Percentiles rank a stretch among this genome's conserved stretches.
These are phyloP conservation scores for Kluyveromyces starmeri DNA, from an alignment of 805 yeast species.

Conservation along the genomic window DNA sequence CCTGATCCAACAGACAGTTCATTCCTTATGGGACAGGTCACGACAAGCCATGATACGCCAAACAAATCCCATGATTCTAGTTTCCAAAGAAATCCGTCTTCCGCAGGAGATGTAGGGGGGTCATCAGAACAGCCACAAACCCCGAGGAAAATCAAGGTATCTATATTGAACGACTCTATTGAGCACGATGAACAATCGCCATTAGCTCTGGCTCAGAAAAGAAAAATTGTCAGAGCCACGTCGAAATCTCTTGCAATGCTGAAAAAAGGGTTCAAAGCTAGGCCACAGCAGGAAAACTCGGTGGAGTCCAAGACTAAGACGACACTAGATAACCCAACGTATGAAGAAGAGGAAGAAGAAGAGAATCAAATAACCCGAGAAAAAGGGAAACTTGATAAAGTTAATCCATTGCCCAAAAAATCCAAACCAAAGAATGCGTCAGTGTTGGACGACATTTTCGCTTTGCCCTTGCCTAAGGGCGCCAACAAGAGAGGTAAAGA, in stretches of 20 bases:
- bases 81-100: background rate
- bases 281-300: no score
- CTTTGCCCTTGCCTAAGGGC: constrained; percentile 4
- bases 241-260: constrained; percentile 12
- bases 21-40: constrained; percentile 3
- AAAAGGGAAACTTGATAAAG: background rate
- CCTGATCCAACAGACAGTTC: background rate
- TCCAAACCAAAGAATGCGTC: constrained; percentile 16
- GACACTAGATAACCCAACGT: constrained; percentile 4
- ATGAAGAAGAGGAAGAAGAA: background rate
- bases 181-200: constrained; percentile 18
- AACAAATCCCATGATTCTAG: constrained; percentile 10
- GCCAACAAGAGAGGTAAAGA: constrained; percentile 2
- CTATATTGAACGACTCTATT: background rate
- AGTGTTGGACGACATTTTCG: constrained; percentile 21
- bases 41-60: constrained; percentile 13
- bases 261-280: constrained; percentile 12
- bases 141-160: background rate
- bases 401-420: constrained; percentile 5
- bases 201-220: constrained; percentile 15
- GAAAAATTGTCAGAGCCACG: constrained; percentile 17
- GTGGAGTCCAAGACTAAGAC: no score
- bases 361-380: background rate
- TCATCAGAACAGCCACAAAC: constrained; percentile 1
- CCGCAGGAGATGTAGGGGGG: background rate